Percentiles rank a stretch among this genome's conserved stretches.
phyloP scores from a whole-genome alignment of 2,329 filamentous ascomycete genomes.

The Epichloe baconii region DNA sequence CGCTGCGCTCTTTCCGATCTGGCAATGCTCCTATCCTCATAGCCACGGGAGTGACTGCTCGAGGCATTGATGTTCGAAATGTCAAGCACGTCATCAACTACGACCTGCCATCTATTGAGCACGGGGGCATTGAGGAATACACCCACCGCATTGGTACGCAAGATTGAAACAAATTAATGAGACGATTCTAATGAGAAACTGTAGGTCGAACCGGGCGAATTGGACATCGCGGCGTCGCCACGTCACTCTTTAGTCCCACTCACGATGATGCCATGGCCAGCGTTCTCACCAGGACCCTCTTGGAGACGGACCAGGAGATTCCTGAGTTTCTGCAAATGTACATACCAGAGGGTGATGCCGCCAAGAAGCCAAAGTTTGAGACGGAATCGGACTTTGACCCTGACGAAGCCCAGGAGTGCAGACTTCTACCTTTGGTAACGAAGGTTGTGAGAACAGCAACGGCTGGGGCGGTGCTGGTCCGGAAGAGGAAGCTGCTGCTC shows the following conservation, averaged over 20 bases:
- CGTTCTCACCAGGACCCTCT: conserved; percentile 64
- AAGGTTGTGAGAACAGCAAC: conserved; percentile 6
- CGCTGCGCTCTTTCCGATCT: conserved; percentile 70
- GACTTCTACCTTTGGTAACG: conserved; percentile 5
- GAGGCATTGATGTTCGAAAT: conserved; percentile 78
- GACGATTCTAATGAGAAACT: neutral
- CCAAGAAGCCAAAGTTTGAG: conserved; percentile 38
- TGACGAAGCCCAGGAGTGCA: conserved; percentile 12
- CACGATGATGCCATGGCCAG: conserved; percentile 59
- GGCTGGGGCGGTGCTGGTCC: neutral
- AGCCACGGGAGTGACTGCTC: conserved; percentile 73
- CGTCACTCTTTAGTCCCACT: conserved; percentile 70
- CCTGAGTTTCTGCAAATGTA: conserved; percentile 68
- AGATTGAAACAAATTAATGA: neutral
- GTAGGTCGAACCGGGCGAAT: conserved; percentile 85
- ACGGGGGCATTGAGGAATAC: conserved; percentile 90
- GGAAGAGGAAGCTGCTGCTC: neutral
- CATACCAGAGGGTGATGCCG: conserved; percentile 41
- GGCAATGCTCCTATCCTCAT: conserved; percentile 69
- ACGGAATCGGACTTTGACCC: conserved; percentile 41
- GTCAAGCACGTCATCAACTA: conserved; percentile 91
- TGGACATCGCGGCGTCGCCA: conserved; percentile 73
- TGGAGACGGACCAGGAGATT: conserved; percentile 66
- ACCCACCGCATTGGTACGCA: conserved; percentile 77
- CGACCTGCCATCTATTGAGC: conserved; percentile 59